Evolutionary conservation across 1,284 basidiomycete genomes (phyloP), one percentile per base, ranked within the genome.

Genomic region (Hymenochaete sp.): DNA sequence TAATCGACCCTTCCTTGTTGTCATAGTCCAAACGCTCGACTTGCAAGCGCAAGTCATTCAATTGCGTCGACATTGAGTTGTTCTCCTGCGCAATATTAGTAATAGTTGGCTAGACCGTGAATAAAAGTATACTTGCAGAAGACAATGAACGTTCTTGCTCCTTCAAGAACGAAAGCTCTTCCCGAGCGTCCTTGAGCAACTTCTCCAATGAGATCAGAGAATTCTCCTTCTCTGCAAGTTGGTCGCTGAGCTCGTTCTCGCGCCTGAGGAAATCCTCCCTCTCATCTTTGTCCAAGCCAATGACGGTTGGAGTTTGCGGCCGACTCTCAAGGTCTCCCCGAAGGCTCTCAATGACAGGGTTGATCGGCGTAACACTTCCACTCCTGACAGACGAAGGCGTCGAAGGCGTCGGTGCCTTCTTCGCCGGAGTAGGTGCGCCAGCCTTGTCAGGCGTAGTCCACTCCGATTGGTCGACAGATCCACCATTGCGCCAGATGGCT

Each of bases 171-270:
- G 73, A 62, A 35, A 95, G 66, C 60, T 93, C 90, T 55, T 92
- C 90, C 59, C 72, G 79, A 53, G 96, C 68, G 62, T 97, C 95
- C 55, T 83, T 83, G 41, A 90, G 71, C 18, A 85, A 68, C 61
- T 90, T 90, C 57, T 89, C 82, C 33, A 83, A 82, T 25, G 81
- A 70, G 35, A 63, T 67, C 41, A 97, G 67, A 4, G 79, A 74
- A 29, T 82, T 81, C 70, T 97, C 93, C 70, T 77, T 91, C 70
- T 98, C 95, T 1, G 88, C 89, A 38, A 99, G 70, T 58, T 85
- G 76, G 64, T 99, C 95, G 52, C 82, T 92, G 49, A 99, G 73
- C 65, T 99, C 95, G 59, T 98, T 98, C 73, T 99, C 96, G 49
- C 95, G 70, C 61, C 81, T 82, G 64, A 99, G 67, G 75, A 98